Conservation (phyloP, 192 early-diverging fungal species). For the Glomus cerebriforme region DNA sequence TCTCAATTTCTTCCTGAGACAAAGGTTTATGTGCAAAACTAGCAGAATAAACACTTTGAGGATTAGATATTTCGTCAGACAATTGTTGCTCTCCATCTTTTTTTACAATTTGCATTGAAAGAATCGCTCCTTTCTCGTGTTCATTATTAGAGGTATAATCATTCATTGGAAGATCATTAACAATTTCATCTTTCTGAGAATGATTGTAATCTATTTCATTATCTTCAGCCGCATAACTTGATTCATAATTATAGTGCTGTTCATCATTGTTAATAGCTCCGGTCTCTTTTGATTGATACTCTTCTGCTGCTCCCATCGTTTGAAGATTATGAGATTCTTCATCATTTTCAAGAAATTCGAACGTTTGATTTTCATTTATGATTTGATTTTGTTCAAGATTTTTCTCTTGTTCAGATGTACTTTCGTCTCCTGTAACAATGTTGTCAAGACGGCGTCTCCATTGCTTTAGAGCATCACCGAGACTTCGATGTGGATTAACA, state of each 20-base stretch:
- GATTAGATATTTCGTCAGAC: constrained; percentile 33
- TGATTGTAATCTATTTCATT: constrained; percentile 42
- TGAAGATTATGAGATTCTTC: constrained; percentile 73
- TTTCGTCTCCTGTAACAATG: constrained; percentile 49
- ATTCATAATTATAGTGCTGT: constrained; percentile 41
- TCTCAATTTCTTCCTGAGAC: constrained; percentile 64
- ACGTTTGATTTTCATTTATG: constrained; percentile 59
- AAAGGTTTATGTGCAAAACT: constrained; percentile 47
- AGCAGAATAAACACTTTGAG: constrained; percentile 36
- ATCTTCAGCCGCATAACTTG: constrained; percentile 58
- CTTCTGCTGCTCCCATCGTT: constrained; percentile 69
- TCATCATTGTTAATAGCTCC: constrained; percentile 68
- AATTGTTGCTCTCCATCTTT: constrained; percentile 40
- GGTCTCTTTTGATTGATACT: constrained; percentile 66
- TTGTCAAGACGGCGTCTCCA: constrained; percentile 87
- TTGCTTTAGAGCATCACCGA: constrained; percentile 92
- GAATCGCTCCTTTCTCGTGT: constrained; percentile 42
- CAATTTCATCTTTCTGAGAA: constrained; percentile 35
- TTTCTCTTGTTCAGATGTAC: constrained; percentile 35
- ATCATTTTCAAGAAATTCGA: constrained; percentile 81
- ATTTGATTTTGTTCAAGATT: constrained; percentile 50
- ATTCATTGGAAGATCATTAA: constrained; percentile 35
- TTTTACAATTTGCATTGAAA: constrained; percentile 40
- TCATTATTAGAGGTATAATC: constrained; percentile 43
- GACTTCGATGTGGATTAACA: constrained; percentile 83